Base-by-base conservation (phyloP, 768 basidiomycete genomes). In the Crepidotus variabilis region DNA sequence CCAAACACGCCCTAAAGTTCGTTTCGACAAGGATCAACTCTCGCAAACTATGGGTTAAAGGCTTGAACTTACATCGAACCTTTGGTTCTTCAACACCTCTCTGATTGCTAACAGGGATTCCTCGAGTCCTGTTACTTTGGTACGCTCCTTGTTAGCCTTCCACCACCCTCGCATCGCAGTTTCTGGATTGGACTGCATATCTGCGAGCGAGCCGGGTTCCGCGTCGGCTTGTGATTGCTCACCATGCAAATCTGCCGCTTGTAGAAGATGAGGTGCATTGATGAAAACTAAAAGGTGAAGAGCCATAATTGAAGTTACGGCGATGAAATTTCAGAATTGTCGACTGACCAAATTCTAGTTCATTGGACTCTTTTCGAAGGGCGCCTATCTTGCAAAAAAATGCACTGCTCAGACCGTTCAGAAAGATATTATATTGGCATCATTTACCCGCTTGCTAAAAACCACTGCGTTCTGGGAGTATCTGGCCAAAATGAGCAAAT, bases 91-190 rank as follows among this genome's bases (percentile, higher is more conserved):
- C 57, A 94, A 70, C 7, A 85, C 66, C 36, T 87, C 83, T 60
- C 77, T 79, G 21, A 93, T 69, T 49, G 71, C 52, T 47, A 70
- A 60, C 32, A 93, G 65, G 13, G 84, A 79, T 9, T 85, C 83
- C 14, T 82, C 79, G 20, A 92, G 66, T 6, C 90, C 89, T 5
- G 62, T 59, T 11, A 78, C 76, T 34, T 76, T 69, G 28, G 80
- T 83, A 48, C 78, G 76, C 6, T 81, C 81, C 7, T 71, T 67
- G 57, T 86, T 81, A 5, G 75, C 63, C 55, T 72, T 81, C 84
- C 84, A 94, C 92, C 92, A 93, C 3, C 75, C 87, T 54, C 90
- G 76, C 3, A 88, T 81, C 6, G 74, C 78, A 23, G 80, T 68
- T 20, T 81, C 69, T 3, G 82, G 83, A 63, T 88, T 82, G 61